Evolutionary conservation across 2,329 filamentous ascomycete species (phyloP), one percentile per base, ranked within the genome.

Genomic region (Xylaria polymorpha): DNA sequence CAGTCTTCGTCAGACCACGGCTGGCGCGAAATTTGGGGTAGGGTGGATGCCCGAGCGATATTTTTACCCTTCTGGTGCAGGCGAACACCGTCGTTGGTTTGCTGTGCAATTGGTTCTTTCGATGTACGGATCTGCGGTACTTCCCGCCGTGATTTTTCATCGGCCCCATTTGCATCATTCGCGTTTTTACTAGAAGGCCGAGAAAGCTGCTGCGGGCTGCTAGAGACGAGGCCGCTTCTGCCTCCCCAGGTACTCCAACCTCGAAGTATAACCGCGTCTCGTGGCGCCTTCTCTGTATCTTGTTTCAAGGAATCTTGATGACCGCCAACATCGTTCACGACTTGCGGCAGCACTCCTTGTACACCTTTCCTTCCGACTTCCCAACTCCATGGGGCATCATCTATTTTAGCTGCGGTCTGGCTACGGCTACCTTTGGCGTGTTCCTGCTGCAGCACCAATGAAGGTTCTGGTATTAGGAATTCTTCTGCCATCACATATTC

Each of bases 161-260:
- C 25, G 9, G n/a, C n/a, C 10, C 43, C 6, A 25, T 14, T 18
- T 25, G n/a, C 29, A 9, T 48, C 44, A 50, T 50, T 48, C 25
- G 29, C 25, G 7, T 20, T 59, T 29, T 48, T 48, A 22, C 29
- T 48, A 2, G 29, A 46, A 10, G 57, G 57, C 18, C 43, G 41
- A 20, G 43, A 50, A 39, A 48, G 58, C n/a, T 61, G 58, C n/a
- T 50, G 44, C n/a, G 43, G 44, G 43, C 32, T 39, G 32, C n/a
- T 22, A 7, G 44, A 50, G 44, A 61, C 7, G 44, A 9, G 10
- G n/a, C 32, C 58, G 15, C 9, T 43, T 50, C 12, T 61, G n/a
- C 1, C 32, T 25, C 10, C 9, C 43, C 29, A 35, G 15, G 9
- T 37, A 12, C 25, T 39, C 57, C 39, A 37, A 22, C n/a, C 12